Evolutionary conservation across 805 yeast genomes (phyloP), one percentile per base, ranked within the genome.

Genomic region (Candida coquimbonensis): DNA sequence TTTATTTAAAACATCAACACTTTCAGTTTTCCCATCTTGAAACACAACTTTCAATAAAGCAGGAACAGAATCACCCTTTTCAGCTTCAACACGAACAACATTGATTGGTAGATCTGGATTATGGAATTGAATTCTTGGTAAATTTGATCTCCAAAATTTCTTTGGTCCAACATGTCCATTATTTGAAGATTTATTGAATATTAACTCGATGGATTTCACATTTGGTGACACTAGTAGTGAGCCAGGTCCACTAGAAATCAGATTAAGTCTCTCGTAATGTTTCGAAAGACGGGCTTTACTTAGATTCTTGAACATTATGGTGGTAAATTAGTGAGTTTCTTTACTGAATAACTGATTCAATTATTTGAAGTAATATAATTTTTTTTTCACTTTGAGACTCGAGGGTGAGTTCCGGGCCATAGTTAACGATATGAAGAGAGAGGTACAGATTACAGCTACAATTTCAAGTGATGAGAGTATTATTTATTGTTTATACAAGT

Each of bases 41-140:
- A 65, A 68, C 44, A 61, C 58, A 14, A 78, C 63, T 25, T 65
- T 69, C 24, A 81, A 56, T 40, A 67, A 58, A 26, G 77, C 67
- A 3, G 82, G 83, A 36, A 57, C 56, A 40, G 75, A 76, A 17
- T 73, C 75, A 41, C 65, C 67, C 24, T 66, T 63, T 5, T 48
- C 35, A 40, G 66, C 60, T 36, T 70, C 67, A 38, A 84, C 70
- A 53, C 89, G 70, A 13, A 74, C 67, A 33, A 87, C 82, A 24
- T 73, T 70, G 46, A 87, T 78, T 24, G 78, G 74, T 26, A 85
- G 58, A 38, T 69, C 67, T n/a, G 91, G 90, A 63, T 89, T 89
- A 67, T 87, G 90, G 63, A 85, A 89, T 61, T 79, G 81, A 51
- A 89, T 71, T 7, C 89, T 79, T 25, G 93, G 95, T 47, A 89